Percentiles rank a stretch among this genome's conserved stretches.
Conservation (phyloP, 2,329 filamentous ascomycete species). For the Cyphellophora europaea region DNA sequence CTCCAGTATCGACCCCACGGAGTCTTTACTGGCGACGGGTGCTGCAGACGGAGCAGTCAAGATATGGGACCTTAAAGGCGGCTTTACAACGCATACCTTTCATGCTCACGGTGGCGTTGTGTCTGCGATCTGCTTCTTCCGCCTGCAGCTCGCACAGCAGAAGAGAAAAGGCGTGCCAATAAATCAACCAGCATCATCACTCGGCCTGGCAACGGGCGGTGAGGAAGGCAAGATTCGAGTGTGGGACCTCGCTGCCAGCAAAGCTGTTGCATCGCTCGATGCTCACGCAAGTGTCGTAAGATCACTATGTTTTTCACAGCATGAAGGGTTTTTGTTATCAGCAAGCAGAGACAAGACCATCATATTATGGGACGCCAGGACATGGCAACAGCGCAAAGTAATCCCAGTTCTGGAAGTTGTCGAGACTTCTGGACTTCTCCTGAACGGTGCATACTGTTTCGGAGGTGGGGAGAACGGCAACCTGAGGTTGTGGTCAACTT, state of each 20-base stretch:
- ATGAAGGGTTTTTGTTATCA: conserved; percentile 68
- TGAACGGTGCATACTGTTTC: conserved; percentile 62
- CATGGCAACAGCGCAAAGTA: conserved; percentile 74
- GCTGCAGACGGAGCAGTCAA: conserved; percentile 90
- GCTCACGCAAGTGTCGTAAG: conserved; percentile 95
- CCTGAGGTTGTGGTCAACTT: conserved; percentile 73
- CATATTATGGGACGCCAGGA: conserved; percentile 79
- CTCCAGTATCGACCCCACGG: conserved; percentile 72
- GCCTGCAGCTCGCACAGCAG: conserved; percentile 28
- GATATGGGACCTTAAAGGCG: conserved; percentile 83
- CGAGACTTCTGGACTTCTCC: conserved; percentile 73
- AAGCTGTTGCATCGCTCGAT: conserved; percentile 66
- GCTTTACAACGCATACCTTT: conserved; percentile 91
- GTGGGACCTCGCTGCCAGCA: conserved; percentile 83
- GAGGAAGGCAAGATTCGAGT: conserved; percentile 89
- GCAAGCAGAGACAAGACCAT: conserved; percentile 88
- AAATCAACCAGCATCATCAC: conserved; percentile 30
- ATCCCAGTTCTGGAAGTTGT: conserved; percentile 78
- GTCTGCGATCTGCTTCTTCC: conserved; percentile 86
- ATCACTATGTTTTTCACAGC: conserved; percentile 67
- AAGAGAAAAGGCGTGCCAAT: conserved; percentile 17
- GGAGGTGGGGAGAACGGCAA: conserved; percentile 78
- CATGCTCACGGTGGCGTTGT: conserved; percentile 86
- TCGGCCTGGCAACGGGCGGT: conserved; percentile 78
- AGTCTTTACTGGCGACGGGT: conserved; percentile 84